Evolutionary conservation across 306 rosid species (phyloP).

Genomic region (Dicorynia guianensis): DNA sequence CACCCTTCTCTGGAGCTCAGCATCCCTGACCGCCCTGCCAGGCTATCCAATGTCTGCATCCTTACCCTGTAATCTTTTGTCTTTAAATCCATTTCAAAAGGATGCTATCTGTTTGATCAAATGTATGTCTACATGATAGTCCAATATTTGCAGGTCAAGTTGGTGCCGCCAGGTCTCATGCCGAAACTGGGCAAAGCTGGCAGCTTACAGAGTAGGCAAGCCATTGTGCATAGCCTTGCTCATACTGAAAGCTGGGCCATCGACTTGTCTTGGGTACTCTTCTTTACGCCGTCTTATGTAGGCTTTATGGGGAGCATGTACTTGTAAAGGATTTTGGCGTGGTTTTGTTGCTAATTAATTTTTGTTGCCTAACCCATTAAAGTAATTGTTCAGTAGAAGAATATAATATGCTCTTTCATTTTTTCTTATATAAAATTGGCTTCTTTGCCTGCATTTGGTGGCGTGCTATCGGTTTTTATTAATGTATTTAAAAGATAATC

Average conservation of each 20-base stretch:
- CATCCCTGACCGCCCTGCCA: slow-evolving; percentile 84
- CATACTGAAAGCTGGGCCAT: slow-evolving; percentile 96
- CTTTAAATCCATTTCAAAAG: background rate
- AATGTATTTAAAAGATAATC: too few species aligned
- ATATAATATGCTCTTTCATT: too few species aligned
- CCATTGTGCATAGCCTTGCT: slow-evolving; percentile 83
- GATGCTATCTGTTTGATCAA: slow-evolving; percentile 40
- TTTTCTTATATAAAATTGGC: too few species aligned
- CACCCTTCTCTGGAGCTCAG: slow-evolving; percentile 48
- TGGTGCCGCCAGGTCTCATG: slow-evolving; percentile 81
- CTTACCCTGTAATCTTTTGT: background rate
- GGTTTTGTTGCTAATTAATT: too few species aligned
- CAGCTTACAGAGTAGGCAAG: slow-evolving; percentile 87
- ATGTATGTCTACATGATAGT: slow-evolving; percentile 38
- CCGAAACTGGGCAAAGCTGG: slow-evolving; percentile 96
- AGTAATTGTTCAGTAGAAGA: background rate
- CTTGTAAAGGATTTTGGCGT: too few species aligned
- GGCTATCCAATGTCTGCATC: slow-evolving; percentile 60
- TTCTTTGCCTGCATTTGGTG: too few species aligned
- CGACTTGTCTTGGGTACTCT: slow-evolving; percentile 86
- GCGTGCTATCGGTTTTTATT: too few species aligned
- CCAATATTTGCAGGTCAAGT: slow-evolving; percentile 57
- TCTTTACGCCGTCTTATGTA: background rate
- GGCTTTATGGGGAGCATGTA: background rate
- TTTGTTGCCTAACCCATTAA: background rate